A percentile compares a stretch with the other conserved stretches of the same genome.
Conservation (phyloP, 2,329 filamentous ascomycete species). For the Aspergillus hortae region DNA sequence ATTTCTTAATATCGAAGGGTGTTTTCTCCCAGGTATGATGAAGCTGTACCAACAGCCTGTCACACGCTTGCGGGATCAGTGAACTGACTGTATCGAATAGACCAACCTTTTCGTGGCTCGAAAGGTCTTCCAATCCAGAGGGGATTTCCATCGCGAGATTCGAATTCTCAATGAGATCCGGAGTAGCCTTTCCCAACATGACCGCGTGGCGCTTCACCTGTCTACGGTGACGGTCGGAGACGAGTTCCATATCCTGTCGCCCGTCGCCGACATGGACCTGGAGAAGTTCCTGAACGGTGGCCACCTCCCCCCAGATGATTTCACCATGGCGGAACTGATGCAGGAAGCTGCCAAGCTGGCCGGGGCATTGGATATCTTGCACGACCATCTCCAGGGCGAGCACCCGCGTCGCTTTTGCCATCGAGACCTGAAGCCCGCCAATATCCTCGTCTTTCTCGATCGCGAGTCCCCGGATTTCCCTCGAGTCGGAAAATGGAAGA, state of each 20-base stretch:
- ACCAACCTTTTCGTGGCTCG: conserved; percentile 7
- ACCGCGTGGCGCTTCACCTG: conserved; percentile 10
- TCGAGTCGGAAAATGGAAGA: conserved; percentile 21
- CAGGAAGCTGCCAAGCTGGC: conserved; percentile 10
- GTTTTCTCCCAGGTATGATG: neutral
- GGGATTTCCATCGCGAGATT: conserved; percentile 11
- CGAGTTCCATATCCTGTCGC: conserved; percentile 16
- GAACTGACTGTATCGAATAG: neutral
- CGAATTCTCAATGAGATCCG: conserved; percentile 5
- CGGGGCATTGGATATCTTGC: conserved; percentile 5
- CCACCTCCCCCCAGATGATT: neutral
- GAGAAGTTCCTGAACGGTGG: conserved; percentile 10
- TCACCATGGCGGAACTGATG: conserved; percentile 8
- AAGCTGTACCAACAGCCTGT: neutral
- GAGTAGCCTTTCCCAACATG: conserved; percentile 5
- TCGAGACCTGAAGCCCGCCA: conserved; percentile 20
- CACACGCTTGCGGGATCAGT: no score
- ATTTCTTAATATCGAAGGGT: neutral
- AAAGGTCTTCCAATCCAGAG: conserved; percentile 5
- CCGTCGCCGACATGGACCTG: conserved; percentile 15
- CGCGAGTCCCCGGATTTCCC: neutral
- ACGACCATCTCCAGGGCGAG: conserved; percentile 10
- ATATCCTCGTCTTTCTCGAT: conserved; percentile 18
- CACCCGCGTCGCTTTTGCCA: conserved; percentile 10
- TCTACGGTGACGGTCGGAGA: conserved; percentile 7